Percentiles rank a stretch among this genome's conserved stretches.
Conservation (phyloP, 1,284 basidiomycete genomes). For the Marasmius sp. region DNA sequence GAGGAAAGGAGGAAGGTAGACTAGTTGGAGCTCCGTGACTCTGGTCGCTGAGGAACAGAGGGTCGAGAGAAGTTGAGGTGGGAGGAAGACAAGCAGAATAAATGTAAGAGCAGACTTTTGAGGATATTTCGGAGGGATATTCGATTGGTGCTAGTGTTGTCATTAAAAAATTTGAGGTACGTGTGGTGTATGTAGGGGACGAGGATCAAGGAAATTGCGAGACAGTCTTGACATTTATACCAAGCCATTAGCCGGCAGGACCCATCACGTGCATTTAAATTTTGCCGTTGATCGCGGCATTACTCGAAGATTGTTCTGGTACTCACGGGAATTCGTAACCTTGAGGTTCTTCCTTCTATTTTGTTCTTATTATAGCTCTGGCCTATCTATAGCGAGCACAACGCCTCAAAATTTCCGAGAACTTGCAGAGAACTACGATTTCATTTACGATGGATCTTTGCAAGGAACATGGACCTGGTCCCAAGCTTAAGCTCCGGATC, state of each 20-base stretch:
- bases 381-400: too few species aligned
- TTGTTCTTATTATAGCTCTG: background rate
- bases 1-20: slow-evolving; percentile 69
- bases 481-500: too few species aligned
- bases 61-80: slow-evolving; percentile 62
- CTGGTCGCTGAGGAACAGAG: slow-evolving; percentile 47
- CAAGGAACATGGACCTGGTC: too few species aligned
- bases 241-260: background rate
- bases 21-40: slow-evolving; percentile 53
- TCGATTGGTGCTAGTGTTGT: slow-evolving; percentile 19
- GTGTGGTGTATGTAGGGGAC: background rate
- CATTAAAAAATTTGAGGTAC: background rate
- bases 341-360: background rate
- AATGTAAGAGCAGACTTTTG: slow-evolving; percentile 65
- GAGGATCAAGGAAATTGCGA: background rate
- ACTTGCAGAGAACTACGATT: too few species aligned
- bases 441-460: too few species aligned
- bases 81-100: slow-evolving; percentile 62
- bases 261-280: background rate
- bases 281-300: background rate
- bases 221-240: background rate
- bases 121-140: slow-evolving; percentile 67
- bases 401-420: too few species aligned
- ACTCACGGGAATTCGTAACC: background rate
- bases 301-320: background rate